Evolutionary conservation across 306 rosid genomes (phyloP).

Genomic region (Luffa aegyptiaca): DNA sequence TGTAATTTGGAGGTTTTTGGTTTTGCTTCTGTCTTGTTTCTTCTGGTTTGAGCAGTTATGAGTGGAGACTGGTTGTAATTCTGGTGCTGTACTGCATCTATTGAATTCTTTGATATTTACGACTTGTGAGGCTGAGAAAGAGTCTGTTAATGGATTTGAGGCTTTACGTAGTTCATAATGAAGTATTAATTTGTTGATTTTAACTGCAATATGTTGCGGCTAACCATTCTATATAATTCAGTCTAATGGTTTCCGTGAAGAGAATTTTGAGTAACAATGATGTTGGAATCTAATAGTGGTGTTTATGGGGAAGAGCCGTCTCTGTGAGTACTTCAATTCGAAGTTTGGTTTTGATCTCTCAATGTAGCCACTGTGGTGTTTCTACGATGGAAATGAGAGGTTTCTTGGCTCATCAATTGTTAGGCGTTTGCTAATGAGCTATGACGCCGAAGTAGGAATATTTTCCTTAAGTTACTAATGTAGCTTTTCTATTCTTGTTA

Average conservation of each 20-base stretch:
- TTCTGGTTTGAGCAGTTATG: neutral
- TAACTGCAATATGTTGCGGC: neutral
- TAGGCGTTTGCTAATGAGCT: neutral
- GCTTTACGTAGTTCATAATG: neutral
- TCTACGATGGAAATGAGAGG: neutral
- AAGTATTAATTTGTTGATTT: neutral
- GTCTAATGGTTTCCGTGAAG: neutral
- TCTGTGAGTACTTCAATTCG: neutral
- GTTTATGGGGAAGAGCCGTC: neutral
- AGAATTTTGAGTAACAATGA: neutral
- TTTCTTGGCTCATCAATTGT: neutral
- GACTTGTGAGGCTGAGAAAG: neutral
- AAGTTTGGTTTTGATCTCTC: neutral
- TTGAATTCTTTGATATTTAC: neutral
- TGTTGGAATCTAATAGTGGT: neutral
- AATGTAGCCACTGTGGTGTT: neutral
- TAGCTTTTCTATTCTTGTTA: neutral
- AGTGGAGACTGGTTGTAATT: neutral
- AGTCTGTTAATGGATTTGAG: neutral
- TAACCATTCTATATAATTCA: neutral
- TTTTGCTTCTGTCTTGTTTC: neutral
- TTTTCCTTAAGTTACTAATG: neutral
- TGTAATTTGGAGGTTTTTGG: neutral
- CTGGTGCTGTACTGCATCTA: neutral
- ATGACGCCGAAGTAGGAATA: neutral